Conservation (phyloP, 2,329 filamentous ascomycete species). For the Penicillium sp. region DNA sequence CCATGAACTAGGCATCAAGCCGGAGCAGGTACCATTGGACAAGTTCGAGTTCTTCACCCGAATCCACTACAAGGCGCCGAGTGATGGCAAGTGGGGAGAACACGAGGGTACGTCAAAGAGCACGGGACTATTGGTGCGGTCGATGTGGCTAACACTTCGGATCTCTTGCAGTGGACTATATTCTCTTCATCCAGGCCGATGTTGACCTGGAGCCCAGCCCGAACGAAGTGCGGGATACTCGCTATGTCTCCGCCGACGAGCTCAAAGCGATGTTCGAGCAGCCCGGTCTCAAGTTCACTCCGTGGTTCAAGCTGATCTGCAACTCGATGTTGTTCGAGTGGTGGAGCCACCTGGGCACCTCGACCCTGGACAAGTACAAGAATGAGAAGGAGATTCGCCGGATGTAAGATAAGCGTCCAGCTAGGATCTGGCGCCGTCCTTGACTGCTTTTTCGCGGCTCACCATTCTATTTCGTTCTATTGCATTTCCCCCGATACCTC, state of each 20-base stretch:
- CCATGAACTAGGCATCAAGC: constrained; percentile 90
- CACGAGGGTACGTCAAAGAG: constrained; percentile 73
- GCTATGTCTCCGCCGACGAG: constrained; percentile 78
- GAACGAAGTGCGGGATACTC: constrained; percentile 84
- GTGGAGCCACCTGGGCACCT: constrained; percentile 78
- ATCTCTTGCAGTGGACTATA: constrained; percentile 81
- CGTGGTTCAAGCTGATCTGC: constrained; percentile 99
- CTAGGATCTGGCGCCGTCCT: no score
- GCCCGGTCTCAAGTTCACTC: constrained; percentile 79
- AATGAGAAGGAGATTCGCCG: constrained; percentile 84
- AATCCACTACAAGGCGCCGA: constrained; percentile 97
- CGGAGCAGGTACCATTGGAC: constrained; percentile 82
- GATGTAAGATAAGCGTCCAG: constrained; percentile 54
- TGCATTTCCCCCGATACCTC: constrained; percentile 14
- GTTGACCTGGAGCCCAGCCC: constrained; percentile 77
- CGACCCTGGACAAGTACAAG: constrained; percentile 77
- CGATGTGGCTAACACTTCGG: constrained; percentile 2
- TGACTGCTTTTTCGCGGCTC: background rate
- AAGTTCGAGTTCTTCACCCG: constrained; percentile 91
- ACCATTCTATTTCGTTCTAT: constrained; percentile 1
- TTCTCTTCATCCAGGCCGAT: constrained; percentile 93
- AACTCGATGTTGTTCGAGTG: constrained; percentile 96
- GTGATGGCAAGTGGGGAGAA: constrained; percentile 97
- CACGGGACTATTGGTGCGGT: background rate
- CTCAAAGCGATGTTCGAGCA: constrained; percentile 84